phyloP scores from a whole-genome alignment of 352 stramenopile genomes.

The Phytophthora quininea region DNA sequence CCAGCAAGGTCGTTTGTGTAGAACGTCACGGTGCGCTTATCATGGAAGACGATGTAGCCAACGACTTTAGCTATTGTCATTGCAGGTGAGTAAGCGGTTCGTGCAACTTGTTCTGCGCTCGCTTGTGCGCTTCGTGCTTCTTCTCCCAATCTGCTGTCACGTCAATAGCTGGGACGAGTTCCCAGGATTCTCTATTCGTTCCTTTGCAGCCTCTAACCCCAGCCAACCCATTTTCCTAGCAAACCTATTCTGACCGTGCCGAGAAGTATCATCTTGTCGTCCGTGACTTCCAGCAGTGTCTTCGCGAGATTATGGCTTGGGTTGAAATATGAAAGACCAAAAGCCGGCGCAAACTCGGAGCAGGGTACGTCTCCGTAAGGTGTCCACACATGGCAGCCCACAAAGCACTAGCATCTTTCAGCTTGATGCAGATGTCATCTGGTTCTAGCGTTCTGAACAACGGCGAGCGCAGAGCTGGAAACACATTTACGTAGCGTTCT shows the following conservation, averaged over 20 bases:
- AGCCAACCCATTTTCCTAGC: slow-evolving; percentile 10
- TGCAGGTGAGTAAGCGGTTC: neutral
- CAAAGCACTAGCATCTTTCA: slow-evolving; percentile 3
- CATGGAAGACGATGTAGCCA: neutral
- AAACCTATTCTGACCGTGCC: no score
- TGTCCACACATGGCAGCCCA: slow-evolving; percentile 15
- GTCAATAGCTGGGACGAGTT: slow-evolving; percentile 6
- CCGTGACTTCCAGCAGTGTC: neutral
- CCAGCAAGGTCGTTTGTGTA: slow-evolving; percentile 10
- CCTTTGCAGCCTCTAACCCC: neutral
- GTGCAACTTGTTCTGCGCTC: neutral
- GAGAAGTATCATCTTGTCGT: slow-evolving; percentile 7
- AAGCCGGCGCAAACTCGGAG: neutral
- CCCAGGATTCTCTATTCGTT: neutral
- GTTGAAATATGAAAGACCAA: slow-evolving; percentile 14
- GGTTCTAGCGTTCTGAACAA: slow-evolving; percentile 3
- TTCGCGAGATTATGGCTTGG: slow-evolving; percentile 12
- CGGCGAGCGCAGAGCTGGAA: neutral
- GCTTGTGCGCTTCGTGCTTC: slow-evolving; percentile 15
- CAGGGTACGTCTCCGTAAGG: slow-evolving; percentile 2
- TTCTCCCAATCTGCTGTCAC: slow-evolving; percentile 1
- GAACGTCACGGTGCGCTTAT: neutral
- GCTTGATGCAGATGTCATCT: neutral
- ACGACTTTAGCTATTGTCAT: neutral
- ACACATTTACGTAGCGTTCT: slow-evolving; percentile 9